phyloP scores from a whole-genome alignment of 768 basidiomycete species.

The Leccinum uliginosum region DNA sequence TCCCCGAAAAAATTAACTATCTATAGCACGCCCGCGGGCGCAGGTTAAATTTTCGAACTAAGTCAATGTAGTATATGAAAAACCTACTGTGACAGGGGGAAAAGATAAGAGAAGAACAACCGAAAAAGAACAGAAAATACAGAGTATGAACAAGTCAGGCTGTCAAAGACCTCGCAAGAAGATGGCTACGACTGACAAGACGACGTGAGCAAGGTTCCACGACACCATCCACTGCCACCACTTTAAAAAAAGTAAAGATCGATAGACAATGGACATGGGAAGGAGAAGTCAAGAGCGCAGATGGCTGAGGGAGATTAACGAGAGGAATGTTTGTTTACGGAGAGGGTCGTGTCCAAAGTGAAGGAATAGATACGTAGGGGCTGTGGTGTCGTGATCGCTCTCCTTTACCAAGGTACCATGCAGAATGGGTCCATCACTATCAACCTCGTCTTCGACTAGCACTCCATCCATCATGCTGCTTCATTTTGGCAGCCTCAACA shows the following conservation, averaged over 20 bases:
- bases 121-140: neutral
- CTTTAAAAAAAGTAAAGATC: neutral
- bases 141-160: slow-evolving; percentile 7
- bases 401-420: slow-evolving; percentile 22
- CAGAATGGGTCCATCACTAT: slow-evolving; percentile 21
- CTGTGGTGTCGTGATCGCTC: slow-evolving; percentile 19
- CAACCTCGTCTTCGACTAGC: slow-evolving; percentile 11
- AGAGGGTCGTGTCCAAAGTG: slow-evolving; percentile 23
- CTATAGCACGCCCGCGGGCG: too few relatives aligned
- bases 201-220: slow-evolving; percentile 2
- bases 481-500: slow-evolving; percentile 12
- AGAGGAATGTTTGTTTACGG: slow-evolving; percentile 16
- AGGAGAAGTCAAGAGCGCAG: slow-evolving; percentile 5
- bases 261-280: neutral
- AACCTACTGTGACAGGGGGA: slow-evolving; percentile 19
- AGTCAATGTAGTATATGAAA: slow-evolving; percentile 23
- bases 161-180: slow-evolving; percentile 2
- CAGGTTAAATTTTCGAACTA: too few relatives aligned
- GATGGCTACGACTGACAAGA: slow-evolving; percentile 1
- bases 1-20: slow-evolving; percentile 12
- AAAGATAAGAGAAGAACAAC: neutral
- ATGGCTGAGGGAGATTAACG: slow-evolving; percentile 10
- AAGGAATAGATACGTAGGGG: slow-evolving; percentile 32
- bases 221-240: slow-evolving; percentile 1
- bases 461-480: slow-evolving; percentile 13